Evolutionary conservation across 2,329 filamentous ascomycete species (phyloP).

Genomic region (Nemania abortiva): DNA sequence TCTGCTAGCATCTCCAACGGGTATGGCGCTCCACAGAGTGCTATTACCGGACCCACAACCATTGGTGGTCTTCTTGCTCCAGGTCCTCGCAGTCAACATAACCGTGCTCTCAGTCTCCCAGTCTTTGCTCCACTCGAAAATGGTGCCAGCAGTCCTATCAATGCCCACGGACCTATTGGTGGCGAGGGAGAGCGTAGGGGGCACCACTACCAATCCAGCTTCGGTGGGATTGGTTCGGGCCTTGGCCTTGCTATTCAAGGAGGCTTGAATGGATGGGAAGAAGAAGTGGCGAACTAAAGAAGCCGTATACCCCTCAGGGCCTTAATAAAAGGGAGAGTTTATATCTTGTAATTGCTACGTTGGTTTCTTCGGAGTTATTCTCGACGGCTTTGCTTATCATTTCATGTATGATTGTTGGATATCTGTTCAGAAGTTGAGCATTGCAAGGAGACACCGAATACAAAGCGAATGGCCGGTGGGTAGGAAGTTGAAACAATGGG

Average conservation of each 20-base stretch:
- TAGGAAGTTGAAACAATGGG: conserved; percentile 20
- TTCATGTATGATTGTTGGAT: conserved; percentile 52
- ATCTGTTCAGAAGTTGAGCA: conserved; percentile 39
- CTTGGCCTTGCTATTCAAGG: conserved; percentile 74
- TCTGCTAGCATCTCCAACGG: conserved; percentile 76
- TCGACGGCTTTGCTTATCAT: conserved; percentile 43
- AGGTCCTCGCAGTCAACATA: conserved; percentile 72
- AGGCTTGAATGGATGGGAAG: conserved; percentile 75
- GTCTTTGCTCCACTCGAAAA: conserved; percentile 74
- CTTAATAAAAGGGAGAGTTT: conserved; percentile 26
- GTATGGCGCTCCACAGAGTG: conserved; percentile 63
- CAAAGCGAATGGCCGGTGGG: neutral
- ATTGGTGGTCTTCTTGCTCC: conserved; percentile 83
- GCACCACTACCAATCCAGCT: conserved; percentile 75
- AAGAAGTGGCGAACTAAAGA: conserved; percentile 70
- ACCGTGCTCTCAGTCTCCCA: conserved; percentile 89
- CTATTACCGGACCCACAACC: conserved; percentile 71
- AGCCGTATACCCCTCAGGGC: conserved; percentile 21
- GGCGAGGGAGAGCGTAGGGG: conserved; percentile 70
- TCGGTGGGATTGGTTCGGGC: conserved; percentile 68
- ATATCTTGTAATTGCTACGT: conserved; percentile 60
- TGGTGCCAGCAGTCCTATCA: conserved; percentile 65
- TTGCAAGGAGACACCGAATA: conserved; percentile 10
- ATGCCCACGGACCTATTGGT: conserved; percentile 59
- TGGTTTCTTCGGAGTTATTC: conserved; percentile 49